These are phyloP conservation scores for Alternaria dauci DNA, from an alignment of 2,329 filamentous ascomycete species.

Conservation along the genomic window DNA sequence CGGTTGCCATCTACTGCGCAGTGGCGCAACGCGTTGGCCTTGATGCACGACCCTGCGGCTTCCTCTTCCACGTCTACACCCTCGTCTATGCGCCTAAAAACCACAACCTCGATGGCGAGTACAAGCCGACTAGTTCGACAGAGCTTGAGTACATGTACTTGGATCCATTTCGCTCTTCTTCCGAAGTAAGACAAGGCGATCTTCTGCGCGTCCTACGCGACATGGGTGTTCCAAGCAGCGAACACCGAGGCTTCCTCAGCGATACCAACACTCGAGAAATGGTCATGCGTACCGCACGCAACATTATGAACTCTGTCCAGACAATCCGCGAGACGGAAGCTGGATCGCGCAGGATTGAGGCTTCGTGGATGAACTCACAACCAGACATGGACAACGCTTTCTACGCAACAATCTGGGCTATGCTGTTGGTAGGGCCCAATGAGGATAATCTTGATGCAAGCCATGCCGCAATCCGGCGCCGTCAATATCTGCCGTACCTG, in stretches of 20 bases:
- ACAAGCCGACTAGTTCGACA: constrained; percentile 38
- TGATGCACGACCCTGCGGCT: constrained; percentile 78
- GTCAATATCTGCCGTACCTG: constrained; percentile 70
- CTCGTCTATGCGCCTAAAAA: constrained; percentile 72
- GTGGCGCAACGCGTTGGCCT: constrained; percentile 78
- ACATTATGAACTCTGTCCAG: constrained; percentile 78
- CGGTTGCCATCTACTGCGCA: constrained; percentile 84
- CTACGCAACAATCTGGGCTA: constrained; percentile 79
- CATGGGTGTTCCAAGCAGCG: constrained; percentile 54
- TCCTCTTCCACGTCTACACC: constrained; percentile 85
- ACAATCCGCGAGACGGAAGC: constrained; percentile 50
- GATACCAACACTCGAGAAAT: constrained; percentile 72
- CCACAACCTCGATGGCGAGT: constrained; percentile 59
- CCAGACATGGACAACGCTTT: constrained; percentile 67
- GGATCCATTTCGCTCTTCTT: constrained; percentile 77
- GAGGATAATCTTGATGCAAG: constrained; percentile 36
- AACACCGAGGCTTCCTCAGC: constrained; percentile 64
- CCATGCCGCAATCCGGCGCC: constrained; percentile 49
- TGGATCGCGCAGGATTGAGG: constrained; percentile 29
- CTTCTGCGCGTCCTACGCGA: constrained; percentile 68
- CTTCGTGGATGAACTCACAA: constrained; percentile 37
- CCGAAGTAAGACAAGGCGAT: constrained; percentile 69
- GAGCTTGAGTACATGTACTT: constrained; percentile 72
- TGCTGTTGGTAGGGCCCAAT: constrained; percentile 52
- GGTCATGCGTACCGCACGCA: constrained; percentile 77